phyloP scores from a whole-genome alignment of 345 rosid species.

The Eucalyptus grandis region DNA sequence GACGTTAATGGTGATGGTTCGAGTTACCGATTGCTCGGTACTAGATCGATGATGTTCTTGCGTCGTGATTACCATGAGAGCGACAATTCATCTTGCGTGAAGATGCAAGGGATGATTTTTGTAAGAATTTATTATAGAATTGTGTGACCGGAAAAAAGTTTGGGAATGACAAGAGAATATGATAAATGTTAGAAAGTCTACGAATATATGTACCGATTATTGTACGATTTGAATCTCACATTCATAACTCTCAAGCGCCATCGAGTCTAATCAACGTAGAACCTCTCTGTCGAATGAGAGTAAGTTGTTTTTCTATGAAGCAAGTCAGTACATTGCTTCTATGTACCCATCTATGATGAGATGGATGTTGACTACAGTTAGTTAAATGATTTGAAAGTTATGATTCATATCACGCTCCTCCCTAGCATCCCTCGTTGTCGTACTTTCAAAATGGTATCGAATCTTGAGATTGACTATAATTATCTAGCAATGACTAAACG shows the following conservation, averaged over 20 bases:
- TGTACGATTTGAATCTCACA: neutral
- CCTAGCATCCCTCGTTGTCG: neutral
- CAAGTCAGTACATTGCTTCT: neutral
- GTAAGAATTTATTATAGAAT: neutral
- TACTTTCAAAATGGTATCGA: neutral
- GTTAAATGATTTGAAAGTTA: neutral
- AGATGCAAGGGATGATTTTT: neutral
- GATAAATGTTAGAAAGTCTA: neutral
- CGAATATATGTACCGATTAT: accelerated
- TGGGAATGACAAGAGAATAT: neutral
- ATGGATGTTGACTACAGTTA: neutral
- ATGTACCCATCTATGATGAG: neutral
- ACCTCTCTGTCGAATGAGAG: neutral
- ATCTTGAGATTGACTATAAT: neutral
- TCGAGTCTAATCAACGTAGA: neutral
- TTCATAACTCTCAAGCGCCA: neutral
- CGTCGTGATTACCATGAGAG: neutral
- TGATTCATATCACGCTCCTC: neutral
- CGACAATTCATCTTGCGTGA: accelerated
- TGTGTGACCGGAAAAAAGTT: accelerated
- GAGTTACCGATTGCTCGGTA: neutral
- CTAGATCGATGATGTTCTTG: neutral
- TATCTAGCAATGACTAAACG: neutral
- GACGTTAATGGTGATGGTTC: neutral
- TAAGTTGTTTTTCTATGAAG: neutral